Base-by-base conservation (phyloP, 2,329 filamentous ascomycete species). In the Xylaria digitata region DNA sequence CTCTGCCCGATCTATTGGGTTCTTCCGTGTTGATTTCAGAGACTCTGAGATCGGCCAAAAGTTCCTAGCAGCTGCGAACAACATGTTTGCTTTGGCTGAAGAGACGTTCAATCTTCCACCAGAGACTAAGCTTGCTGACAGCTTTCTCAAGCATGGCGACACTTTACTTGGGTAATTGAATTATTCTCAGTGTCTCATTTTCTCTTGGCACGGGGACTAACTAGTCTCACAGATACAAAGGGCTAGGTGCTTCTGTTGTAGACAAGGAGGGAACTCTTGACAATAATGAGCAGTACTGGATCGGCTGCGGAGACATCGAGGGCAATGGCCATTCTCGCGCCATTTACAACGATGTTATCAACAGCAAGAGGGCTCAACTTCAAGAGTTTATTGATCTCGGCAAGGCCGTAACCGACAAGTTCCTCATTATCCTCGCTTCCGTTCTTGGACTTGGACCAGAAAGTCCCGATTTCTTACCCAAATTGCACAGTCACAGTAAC, bases 241-340 rank as follows among this genome's bases (percentile, higher is more conserved):
- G 64, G 17, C 45, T 66, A 7, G 64, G 64, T 17, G 65, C 65
- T 15, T 68, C 65, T 5, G 65, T 68, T 11, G 62, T 68, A 58
- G 65, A 68, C 52, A 56, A 68, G 43, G 52, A 58, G 7, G 65
- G 65, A 26, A 65, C 65, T 9, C 65, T 30, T 30, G 65, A 68
- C 17, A 68, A 68, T 30, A 68, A 68, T 26, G 65, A 68, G 23
- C 65, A 68, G 13, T 68, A 68, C 45, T 68, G 65, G 65, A 68
- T 68, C 26, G 65, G 65, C 37, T 68, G 65, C n/a, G 65, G 65
- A 40, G 65, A 67, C 26, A 67, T 67, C 1, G 65, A 65, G 19
- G 65, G 65, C 40, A 65, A 60, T 3, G 65, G 50, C n/a, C 65
- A 50, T 40, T 67, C 65, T 1, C 65, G 56, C 13, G 65, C 61